These are phyloP conservation scores for Penicillium odoratum DNA, from an alignment of 495 filamentous ascomycete genomes.

Conservation along the genomic window DNA sequence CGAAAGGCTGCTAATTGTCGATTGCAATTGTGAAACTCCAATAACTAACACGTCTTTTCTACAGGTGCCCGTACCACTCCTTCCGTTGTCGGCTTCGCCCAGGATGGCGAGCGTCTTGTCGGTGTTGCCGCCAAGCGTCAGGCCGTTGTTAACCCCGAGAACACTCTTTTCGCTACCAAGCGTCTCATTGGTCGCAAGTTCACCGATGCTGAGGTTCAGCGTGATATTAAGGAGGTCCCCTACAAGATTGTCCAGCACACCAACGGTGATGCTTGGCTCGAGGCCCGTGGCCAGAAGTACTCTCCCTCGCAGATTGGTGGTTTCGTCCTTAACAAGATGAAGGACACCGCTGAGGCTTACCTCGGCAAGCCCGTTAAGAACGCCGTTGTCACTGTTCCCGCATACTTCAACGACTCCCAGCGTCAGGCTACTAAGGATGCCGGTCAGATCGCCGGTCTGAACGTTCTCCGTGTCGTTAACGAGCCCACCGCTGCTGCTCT, in stretches of 20 bases:
- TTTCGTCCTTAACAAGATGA: conserved; percentile 97
- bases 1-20: neutral
- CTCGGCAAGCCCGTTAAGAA: conserved; percentile 88
- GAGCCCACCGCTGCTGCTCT: conserved; percentile 94
- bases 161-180: conserved; percentile 99
- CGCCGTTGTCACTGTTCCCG: conserved; percentile 92
- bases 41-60: conserved; percentile 16
- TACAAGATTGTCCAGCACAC: conserved; percentile 99
- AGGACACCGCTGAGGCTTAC: conserved; percentile 93
- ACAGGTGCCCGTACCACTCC: conserved; percentile 93
- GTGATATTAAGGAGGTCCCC: conserved; percentile 96
- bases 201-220: conserved; percentile 92
- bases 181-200: conserved; percentile 99
- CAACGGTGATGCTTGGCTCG: conserved; percentile 98
- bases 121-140: conserved; percentile 99
- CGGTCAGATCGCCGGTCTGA: conserved; percentile 91
- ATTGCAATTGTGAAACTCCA: neutral
- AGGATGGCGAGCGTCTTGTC: conserved; percentile 95
- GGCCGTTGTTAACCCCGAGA: conserved; percentile 98
- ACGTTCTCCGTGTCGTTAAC: conserved; percentile 96
- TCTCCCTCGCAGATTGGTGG: conserved; percentile 98
- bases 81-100: conserved; percentile 93
- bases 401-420: conserved; percentile 98
- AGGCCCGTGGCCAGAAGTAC: conserved; percentile 95
- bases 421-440: conserved; percentile 98